phyloP scores from a whole-genome alignment of 2,329 filamentous ascomycete species.

The Mycogone perniciosa region DNA sequence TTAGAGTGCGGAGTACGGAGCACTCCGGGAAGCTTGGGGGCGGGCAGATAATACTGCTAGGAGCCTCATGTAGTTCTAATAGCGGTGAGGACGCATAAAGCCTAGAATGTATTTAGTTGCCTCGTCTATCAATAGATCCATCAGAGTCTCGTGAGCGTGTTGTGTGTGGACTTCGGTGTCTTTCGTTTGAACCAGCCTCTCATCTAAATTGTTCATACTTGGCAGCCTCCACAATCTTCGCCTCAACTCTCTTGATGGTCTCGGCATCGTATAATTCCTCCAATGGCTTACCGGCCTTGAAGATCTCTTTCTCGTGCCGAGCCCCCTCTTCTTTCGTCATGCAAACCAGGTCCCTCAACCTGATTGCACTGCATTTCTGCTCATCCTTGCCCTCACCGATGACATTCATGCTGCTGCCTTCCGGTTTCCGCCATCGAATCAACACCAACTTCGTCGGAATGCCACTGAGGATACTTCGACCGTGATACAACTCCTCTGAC shows the following conservation, averaged over 20 bases:
- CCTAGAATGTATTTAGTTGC: too few species aligned
- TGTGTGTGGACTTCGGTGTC: too few species aligned
- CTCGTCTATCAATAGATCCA: too few species aligned
- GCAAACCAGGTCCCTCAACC: constrained; percentile 68
- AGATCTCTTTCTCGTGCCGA: constrained; percentile 71
- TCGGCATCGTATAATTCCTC: constrained; percentile 69
- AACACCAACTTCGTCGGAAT: constrained; percentile 72
- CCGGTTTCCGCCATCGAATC: constrained; percentile 71
- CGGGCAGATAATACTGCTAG: too few species aligned
- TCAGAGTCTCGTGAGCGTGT: too few species aligned
- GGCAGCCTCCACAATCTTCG: constrained; percentile 60
- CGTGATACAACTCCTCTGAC: constrained; percentile 81
- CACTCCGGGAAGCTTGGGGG: too few species aligned
- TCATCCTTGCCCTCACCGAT: constrained; percentile 61
- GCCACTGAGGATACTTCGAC: constrained; percentile 76
- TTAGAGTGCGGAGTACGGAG: too few species aligned
- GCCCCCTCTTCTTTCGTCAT: constrained; percentile 90
- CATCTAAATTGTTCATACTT: constrained; percentile 48
- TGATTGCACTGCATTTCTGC: constrained; percentile 69
- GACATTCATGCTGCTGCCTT: constrained; percentile 47
- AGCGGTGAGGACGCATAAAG: too few species aligned
- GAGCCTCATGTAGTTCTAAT: too few species aligned
- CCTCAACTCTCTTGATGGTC: constrained; percentile 61
- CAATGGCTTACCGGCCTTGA: constrained; percentile 59
- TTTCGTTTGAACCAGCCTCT: not conserved